Evolutionary conservation across 208 protist genomes (phyloP), one percentile per base, ranked within the genome.

Genomic region (Trypanosoma brucei): DNA sequence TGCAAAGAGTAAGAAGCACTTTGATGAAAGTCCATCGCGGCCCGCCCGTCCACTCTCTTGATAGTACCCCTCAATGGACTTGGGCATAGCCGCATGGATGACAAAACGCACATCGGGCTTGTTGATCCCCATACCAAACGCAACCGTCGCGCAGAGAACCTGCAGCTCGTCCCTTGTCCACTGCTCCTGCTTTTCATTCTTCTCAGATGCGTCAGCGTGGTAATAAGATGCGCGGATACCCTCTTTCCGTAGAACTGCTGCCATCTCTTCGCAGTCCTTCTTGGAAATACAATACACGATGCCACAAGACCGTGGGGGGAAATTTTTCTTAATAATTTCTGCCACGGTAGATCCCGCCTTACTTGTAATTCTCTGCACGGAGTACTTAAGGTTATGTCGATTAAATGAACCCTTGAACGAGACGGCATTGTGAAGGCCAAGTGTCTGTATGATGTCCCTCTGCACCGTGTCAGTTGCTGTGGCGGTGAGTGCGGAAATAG

Each of bases 61-160:
- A 73, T 98, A 98, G 72, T 99, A 99, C 7, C 86, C 94, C 76
- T 99, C 98, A 48, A 99, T 84, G 5, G 83, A 96, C 78, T 98
- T 98, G 0, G 98, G 97, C 68, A 99, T 87, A 8, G 88, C 76
- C 8, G 96, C 86, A 82, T 99, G 98, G 53, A 99, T 91, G 39
- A 99, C 97, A 70, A 95, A 98, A 50, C 98, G 90, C 3, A 99
- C 97, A 67, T 99, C 94, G 3, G 94, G 88, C 59, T 99, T 99
- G 76, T 99, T 97, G 67, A 99, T 98, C 58, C 96, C 98, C 97
- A 99, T 99, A 34, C 97, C 98, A 72, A 99, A 99, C 30, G 98
- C 98, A 52, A 99, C 96, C 14, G 98, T 99, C 36, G 97, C 97
- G 53, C 89, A 95, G 35, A 99, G 93, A n/a, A 99, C 89, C 31